Percentiles rank a stretch among this genome's conserved stretches.
Conservation (phyloP, 257 asterid genomes). For the Solanum corneliomulleri region DNA sequence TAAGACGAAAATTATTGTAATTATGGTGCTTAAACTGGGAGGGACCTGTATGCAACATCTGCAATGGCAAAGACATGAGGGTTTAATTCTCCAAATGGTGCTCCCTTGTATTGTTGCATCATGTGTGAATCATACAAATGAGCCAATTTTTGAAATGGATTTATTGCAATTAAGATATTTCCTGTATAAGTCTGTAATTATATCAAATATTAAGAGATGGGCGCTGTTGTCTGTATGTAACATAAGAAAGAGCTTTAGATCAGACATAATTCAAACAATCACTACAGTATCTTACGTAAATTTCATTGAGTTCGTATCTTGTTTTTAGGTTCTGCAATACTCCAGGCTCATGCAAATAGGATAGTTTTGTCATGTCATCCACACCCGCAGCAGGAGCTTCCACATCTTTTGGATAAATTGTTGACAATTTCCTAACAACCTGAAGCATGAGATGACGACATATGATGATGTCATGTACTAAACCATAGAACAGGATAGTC, state of each 20-base stretch:
- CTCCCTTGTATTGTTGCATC: conserved; percentile 99
- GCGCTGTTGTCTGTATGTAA: not conserved
- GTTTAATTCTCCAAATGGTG: conserved; percentile 87
- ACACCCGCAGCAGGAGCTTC: conserved; percentile 98
- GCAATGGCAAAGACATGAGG: conserved; percentile 99
- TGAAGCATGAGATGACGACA: conserved; percentile 13
- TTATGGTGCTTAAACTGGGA: conserved; percentile 3
- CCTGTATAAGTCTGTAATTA: conserved; percentile 91
- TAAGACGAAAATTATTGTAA: not conserved
- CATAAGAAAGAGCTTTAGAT: not conserved
- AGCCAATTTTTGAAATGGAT: conserved; percentile 92
- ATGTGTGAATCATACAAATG: conserved; percentile 77
- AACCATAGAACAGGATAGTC: not conserved
- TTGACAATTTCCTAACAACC: conserved; percentile 64
- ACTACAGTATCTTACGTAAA: conserved; percentile 45
- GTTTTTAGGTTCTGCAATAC: conserved; percentile 73
- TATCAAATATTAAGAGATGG: conserved; percentile 10
- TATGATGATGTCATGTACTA: not conserved
- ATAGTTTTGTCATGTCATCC: conserved; percentile 96
- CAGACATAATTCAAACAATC: not conserved
- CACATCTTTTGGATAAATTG: conserved; percentile 75
- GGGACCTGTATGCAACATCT: conserved; percentile 94
- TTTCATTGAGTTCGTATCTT: conserved; percentile 95
- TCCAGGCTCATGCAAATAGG: conserved; percentile 97
- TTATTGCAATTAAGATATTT: conserved; percentile 88